Base-by-base conservation (phyloP, 164 flowering plant species). In the Euptelea pleiosperma region DNA sequence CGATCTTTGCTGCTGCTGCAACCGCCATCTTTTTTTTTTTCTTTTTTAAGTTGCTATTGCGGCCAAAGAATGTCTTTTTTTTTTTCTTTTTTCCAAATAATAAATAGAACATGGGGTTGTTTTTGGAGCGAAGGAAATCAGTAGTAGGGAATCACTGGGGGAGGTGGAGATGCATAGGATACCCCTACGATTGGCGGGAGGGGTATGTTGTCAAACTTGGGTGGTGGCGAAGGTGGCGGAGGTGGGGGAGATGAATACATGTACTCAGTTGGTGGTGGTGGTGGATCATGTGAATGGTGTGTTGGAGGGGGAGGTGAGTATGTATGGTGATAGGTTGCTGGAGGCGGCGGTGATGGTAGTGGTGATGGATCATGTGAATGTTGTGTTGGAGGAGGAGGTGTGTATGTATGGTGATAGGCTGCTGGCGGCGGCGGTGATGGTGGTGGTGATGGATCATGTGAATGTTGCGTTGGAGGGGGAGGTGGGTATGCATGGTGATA, bases 141-240 rank as follows among this genome's bases (percentile, higher is more conserved):
- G 57, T 81, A 74, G 65, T 77, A 76, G 8, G 89, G 86, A 54
- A 76, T 75, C 22, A 41, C 52, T 14, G 89, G 89, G 14, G 89
- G 89, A 19, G 89, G 89, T 10, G 89, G 89, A 45, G 89, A 84
- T 26, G 81, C 82, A 37, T 84, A 81, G 1, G 86, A 64, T 14
- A 84, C 77, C n/a, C 84, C 89, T 16, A 30, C 12, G 24, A 83
- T 50, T 8, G 89, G 89, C 5, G 89, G 89, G 8, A 79, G 71
- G 0, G 84, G 84, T 9, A 63, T 55, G 50, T 57, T 60, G 0
- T 58, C 57, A 28, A 15, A 34, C 0, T 51, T 3, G 2, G 77
- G 71, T 1, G 74, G 58, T 12, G 73, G 24, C 4, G 44, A 43
- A 42, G 59, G 33, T 46, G 48, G 40, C 19, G 66, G 16, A 47